phyloP scores from a whole-genome alignment of 148 eudicot genomes.

The Amaranthus palmeri region DNA sequence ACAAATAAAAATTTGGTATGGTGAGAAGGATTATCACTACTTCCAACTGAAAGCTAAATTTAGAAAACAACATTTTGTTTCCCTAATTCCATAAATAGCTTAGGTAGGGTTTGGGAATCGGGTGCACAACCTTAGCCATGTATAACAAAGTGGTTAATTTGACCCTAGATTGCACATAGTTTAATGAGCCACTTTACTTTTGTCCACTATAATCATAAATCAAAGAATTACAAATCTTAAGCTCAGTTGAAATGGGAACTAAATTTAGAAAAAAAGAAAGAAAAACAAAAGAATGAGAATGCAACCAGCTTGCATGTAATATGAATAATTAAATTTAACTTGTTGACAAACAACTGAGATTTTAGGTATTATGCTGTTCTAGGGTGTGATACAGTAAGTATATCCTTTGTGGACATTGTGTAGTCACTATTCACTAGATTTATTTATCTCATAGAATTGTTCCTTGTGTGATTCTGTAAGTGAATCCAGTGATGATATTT shows the following conservation, averaged over 20 bases:
- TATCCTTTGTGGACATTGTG: neutral
- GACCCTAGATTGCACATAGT: too few relatives aligned
- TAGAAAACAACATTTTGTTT: too few relatives aligned
- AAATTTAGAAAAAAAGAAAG: neutral
- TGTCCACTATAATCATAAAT: too few relatives aligned
- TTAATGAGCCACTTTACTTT: too few relatives aligned
- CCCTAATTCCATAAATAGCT: too few relatives aligned
- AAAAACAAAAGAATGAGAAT: neutral
- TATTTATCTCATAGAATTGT: neutral
- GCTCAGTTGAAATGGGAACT: too few relatives aligned
- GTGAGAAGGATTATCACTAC: neutral
- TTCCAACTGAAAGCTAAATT: too few relatives aligned
- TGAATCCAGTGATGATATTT: neutral
- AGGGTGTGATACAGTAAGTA: neutral
- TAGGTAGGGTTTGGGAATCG: too few relatives aligned
- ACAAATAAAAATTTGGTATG: neutral
- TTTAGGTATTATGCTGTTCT: neutral
- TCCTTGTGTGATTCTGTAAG: neutral
- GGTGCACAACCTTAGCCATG: too few relatives aligned
- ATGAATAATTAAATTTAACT: neutral
- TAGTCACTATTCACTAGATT: neutral
- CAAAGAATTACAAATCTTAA: too few relatives aligned
- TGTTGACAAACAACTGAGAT: neutral
- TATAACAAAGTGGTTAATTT: too few relatives aligned
- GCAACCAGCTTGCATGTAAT: neutral